Conservation (phyloP, 176 grass and related monocot species). For the Cocos nucifera region DNA sequence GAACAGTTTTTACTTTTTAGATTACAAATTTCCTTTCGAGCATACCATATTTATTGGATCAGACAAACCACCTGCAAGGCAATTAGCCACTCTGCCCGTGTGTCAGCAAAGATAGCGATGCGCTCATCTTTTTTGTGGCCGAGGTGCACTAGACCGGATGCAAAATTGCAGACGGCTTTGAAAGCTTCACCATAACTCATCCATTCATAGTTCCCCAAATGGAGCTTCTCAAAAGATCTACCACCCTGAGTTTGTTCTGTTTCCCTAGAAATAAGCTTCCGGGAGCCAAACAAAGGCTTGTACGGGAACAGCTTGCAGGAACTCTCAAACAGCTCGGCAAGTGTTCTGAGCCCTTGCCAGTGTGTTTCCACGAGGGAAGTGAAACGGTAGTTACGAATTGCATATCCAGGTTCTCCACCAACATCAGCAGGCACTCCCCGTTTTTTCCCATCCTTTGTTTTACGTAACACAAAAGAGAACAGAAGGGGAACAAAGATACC, state of each 20-base stretch:
- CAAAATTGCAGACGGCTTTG: conserved; percentile 64
- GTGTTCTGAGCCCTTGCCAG: conserved; percentile 74
- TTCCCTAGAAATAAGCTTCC: conserved; percentile 65
- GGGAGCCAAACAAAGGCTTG: conserved; percentile 64
- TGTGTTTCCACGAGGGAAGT: conserved; percentile 39
- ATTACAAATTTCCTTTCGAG: too few species aligned
- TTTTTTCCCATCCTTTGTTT: conserved; percentile 46
- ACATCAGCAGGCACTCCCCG: conserved; percentile 54
- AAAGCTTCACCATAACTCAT: conserved; percentile 57
- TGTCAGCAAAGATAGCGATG: conserved; percentile 90
- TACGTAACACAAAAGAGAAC: conserved; percentile 41
- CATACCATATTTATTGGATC: too few species aligned
- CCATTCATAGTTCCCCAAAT: conserved; percentile 88
- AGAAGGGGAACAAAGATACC: conserved; percentile 52
- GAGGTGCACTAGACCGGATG: conserved; percentile 58
- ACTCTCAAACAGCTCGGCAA: conserved; percentile 67
- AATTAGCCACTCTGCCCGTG: conserved; percentile 81
- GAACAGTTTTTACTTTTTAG: too few species aligned
- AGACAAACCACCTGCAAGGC: conserved; percentile 64
- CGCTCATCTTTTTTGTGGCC: conserved; percentile 54
- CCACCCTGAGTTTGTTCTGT: conserved; percentile 40
- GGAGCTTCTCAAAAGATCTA: conserved; percentile 84
- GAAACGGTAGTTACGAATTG: conserved; percentile 60
- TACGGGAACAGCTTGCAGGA: conserved; percentile 61
- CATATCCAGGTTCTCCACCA: conserved; percentile 45